These are phyloP conservation scores for Ustilago sp. DNA, from an alignment of 1,284 basidiomycete genomes.

Conservation along the genomic window DNA sequence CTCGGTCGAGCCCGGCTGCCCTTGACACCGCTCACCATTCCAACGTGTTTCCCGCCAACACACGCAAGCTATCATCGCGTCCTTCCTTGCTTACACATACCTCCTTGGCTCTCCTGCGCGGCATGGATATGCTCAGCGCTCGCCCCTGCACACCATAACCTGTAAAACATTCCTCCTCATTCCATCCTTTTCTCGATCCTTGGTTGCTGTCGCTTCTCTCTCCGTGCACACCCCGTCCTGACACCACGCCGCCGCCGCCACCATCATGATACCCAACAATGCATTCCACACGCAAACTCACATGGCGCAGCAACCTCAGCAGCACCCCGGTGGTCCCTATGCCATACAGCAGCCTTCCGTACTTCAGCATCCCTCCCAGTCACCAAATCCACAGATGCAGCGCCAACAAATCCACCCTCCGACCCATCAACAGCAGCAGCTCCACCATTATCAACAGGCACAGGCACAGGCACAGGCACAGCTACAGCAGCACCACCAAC, in stretches of 20 bases:
- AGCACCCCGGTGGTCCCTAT: constrained; percentile 26
- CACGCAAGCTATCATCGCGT: constrained; percentile 1
- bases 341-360: constrained; percentile 32
- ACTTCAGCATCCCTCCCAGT: constrained; percentile 26
- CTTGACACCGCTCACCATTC: not conserved
- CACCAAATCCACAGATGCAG: constrained; percentile 23
- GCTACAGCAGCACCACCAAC: constrained; percentile 27
- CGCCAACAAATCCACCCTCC: constrained; percentile 11
- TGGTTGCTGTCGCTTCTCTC: not conserved
- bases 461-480: constrained; percentile 17
- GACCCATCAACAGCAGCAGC: constrained; percentile 5
- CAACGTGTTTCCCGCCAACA: constrained; percentile 1
- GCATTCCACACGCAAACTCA: constrained; percentile 43
- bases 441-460: constrained; percentile 17
- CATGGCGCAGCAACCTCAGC: constrained; percentile 39
- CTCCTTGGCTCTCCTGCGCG: not conserved
- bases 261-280: constrained; percentile 48
- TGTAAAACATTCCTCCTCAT: not conserved
- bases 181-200: not conserved
- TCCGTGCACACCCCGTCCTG: not conserved
- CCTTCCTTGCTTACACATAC: not conserved
- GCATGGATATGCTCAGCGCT: not conserved
- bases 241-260: constrained; percentile 1
- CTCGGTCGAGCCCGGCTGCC: not conserved
- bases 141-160: not conserved